Evolutionary conservation across 148 eudicot species (phyloP), one percentile per base, ranked within the genome.

Genomic region (Drosera capensis): DNA sequence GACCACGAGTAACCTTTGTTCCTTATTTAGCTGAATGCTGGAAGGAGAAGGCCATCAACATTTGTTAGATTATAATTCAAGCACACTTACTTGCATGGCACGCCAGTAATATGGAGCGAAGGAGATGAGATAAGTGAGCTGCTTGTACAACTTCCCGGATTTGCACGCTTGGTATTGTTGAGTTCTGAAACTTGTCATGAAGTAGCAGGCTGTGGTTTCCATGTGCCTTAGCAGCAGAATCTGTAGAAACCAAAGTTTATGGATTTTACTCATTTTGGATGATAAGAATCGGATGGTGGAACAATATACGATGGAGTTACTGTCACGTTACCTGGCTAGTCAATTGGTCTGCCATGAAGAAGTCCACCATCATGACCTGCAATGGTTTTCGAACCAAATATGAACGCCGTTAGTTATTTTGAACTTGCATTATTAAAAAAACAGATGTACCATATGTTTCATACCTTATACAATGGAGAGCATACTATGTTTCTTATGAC

Each of bases 81-180:
- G n/a, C n/a, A n/a, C n/a, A n/a, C n/a, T n/a, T 70, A 88, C 97
- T 83, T 88, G 99, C 95, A 84, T 80, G 14, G 99, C 99, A 24
- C 94, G 93, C 93, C 93, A 90, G 40, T 78, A 90, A 51, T 90
- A 90, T 1, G 99, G 99, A 0, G 99, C 77, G 30, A 90, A 90
- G 7, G 95, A 90, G 71, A 85, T 75, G 17, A 85, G 75, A 50
- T 90, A 90, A 28, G 82, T 93, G 16, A 78, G 49, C 67, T 90
- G 85, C 44, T 73, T 71, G 64, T 80, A 90, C 17, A 69, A 29
- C 62, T 56, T 78, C 25, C 93, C 85, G 8, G 77, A 66, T 43
- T 73, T 75, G 57, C 99, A 90, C 14, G 72, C 68, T 20, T 68
- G 72, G 28, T 56, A 66, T 20, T 42, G 56, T 43, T 78, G 72